phyloP scores from a whole-genome alignment of 208 protist species.

The Crithidia expoeki region DNA sequence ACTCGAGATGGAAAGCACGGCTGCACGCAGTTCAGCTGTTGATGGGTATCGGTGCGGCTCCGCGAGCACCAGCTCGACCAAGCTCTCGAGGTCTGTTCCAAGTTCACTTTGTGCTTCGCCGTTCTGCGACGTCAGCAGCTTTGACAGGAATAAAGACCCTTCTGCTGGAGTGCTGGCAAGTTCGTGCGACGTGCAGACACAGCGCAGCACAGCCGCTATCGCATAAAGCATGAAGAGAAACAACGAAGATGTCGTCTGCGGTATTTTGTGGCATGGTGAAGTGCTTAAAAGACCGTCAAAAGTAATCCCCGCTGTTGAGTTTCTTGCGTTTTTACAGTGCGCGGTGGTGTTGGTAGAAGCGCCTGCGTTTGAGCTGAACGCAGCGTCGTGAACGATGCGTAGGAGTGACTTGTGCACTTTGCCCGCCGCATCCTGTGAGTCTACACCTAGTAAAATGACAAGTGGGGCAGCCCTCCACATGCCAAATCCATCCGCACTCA shows the following conservation, averaged over 20 bases:
- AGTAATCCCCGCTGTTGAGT: too few species aligned
- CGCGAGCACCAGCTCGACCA: not conserved
- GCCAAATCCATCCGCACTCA: not conserved
- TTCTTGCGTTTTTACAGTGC: too few species aligned
- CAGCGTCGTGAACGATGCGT: slow-evolving; percentile 21
- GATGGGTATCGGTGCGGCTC: not conserved
- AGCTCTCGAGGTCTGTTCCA: not conserved
- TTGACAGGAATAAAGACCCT: not conserved
- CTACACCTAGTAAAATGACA: slow-evolving; percentile 21
- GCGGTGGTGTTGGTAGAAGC: too few species aligned
- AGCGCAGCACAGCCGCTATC: not conserved
- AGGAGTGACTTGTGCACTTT: slow-evolving; percentile 25
- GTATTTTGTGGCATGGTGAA: too few species aligned
- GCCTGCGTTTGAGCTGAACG: slow-evolving; percentile 2
- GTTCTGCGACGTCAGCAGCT: not conserved
- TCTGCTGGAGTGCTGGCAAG: not conserved
- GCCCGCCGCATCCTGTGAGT: slow-evolving; percentile 22
- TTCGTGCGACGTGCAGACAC: not conserved
- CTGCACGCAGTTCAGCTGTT: not conserved
- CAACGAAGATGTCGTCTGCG: slow-evolving; percentile 3
- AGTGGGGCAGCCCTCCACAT: not conserved
- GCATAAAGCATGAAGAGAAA: slow-evolving; percentile 10
- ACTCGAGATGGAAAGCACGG: not conserved
- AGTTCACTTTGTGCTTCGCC: not conserved
- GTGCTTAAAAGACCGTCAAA: too few species aligned